These are phyloP conservation scores for Blastocystis sp. DNA, from an alignment of 352 stramenopile genomes.

Conservation along the genomic window DNA sequence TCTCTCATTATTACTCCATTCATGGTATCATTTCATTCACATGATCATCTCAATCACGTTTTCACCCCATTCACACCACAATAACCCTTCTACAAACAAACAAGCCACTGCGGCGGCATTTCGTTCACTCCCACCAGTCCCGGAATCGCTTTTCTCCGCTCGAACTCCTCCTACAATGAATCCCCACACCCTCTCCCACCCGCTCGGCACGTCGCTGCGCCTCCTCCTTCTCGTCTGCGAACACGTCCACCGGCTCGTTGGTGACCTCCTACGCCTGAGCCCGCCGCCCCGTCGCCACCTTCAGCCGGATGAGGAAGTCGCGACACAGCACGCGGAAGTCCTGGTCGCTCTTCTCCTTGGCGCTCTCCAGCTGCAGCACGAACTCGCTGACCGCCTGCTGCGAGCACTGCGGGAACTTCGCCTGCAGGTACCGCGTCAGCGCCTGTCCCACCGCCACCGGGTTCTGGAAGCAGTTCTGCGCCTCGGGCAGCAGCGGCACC, in stretches of 20 bases:
- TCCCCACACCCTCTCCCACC: conserved; percentile 48
- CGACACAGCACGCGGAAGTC: conserved; percentile 92
- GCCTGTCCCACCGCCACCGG: not conserved
- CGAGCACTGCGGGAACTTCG: conserved; percentile 88
- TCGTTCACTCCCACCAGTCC: conserved; percentile 54
- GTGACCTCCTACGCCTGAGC: conserved; percentile 62
- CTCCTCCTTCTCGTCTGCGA: conserved; percentile 62
- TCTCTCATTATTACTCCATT: not conserved
- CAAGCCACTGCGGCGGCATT: conserved; percentile 42
- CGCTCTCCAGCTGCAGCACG: conserved; percentile 87
- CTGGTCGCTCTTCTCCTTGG: conserved; percentile 91
- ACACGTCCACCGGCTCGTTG: conserved; percentile 65
- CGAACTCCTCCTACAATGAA: conserved; percentile 55
- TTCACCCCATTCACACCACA: not conserved
- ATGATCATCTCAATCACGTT: not conserved
- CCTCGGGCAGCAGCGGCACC: conserved; percentile 79
- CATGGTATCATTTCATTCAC: not conserved
- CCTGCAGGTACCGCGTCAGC: conserved; percentile 79
- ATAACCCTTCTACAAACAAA: not conserved
- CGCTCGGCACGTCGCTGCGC: conserved; percentile 62
- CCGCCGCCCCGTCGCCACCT: conserved; percentile 67
- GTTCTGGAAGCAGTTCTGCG: conserved; percentile 77
- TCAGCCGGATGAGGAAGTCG: conserved; percentile 97
- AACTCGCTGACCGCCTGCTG: conserved; percentile 81
- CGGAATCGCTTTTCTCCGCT: conserved; percentile 40